Percentiles rank a stretch among this genome's conserved stretches.
phyloP scores from a whole-genome alignment of 768 basidiomycete species.

The Macrolepiota dolichaula region DNA sequence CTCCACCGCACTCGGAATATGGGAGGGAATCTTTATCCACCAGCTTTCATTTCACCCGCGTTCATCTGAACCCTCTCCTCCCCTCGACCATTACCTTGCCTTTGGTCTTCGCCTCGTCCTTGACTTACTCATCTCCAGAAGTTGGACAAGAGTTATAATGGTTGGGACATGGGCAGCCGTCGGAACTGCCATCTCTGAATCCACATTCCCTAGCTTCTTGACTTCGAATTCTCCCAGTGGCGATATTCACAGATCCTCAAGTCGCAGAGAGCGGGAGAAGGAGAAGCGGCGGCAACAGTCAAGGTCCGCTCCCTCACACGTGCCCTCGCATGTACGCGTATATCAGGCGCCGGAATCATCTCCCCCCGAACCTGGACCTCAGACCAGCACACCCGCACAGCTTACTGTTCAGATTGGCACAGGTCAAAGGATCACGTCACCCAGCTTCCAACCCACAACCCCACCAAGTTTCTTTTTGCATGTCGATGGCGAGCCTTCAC shows the following conservation, averaged over 20 bases:
- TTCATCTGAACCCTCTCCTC: slow-evolving; percentile 25
- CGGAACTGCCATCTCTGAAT: slow-evolving; percentile 30
- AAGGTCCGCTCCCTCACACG: slow-evolving; percentile 24
- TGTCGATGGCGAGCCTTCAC: slow-evolving; percentile 21
- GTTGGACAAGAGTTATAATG: slow-evolving; percentile 27
- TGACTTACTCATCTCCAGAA: slow-evolving; percentile 38
- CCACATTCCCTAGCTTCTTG: slow-evolving; percentile 18
- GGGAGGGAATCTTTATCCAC: slow-evolving; percentile 42
- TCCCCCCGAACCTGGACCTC: slow-evolving; percentile 19
- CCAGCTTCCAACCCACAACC: slow-evolving; percentile 24
- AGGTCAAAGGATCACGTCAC: background rate
- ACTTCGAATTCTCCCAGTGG: slow-evolving; percentile 18
- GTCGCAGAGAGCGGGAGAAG: slow-evolving; percentile 15
- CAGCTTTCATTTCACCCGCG: slow-evolving; percentile 38
- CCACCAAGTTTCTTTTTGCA: slow-evolving; percentile 39
- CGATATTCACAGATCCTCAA: slow-evolving; percentile 1
- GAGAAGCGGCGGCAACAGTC: slow-evolving; percentile 25
- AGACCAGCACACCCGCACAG: slow-evolving; percentile 16
- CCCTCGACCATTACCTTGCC: slow-evolving; percentile 37
- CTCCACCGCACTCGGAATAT: slow-evolving; percentile 37
- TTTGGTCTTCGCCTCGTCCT: slow-evolving; percentile 39
- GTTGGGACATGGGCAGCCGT: slow-evolving; percentile 36
- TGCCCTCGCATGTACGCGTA: slow-evolving; percentile 28
- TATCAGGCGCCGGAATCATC: slow-evolving; percentile 20
- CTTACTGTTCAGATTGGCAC: slow-evolving; percentile 20